Evolutionary conservation across 352 stramenopile species (phyloP), one percentile per base, ranked within the genome.

Genomic region (Thraustotheca clavata): DNA sequence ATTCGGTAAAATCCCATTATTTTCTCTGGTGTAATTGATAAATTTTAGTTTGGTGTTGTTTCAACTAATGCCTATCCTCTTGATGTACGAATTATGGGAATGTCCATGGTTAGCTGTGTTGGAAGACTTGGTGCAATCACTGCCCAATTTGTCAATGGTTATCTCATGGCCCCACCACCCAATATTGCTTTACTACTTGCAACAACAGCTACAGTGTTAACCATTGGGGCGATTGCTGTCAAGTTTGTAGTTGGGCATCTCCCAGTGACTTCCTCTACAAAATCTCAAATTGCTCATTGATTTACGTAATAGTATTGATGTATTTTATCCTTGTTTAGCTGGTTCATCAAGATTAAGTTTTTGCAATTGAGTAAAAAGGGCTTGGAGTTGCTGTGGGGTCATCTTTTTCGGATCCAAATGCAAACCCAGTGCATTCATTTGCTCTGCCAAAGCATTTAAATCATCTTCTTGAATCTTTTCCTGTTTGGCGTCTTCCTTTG

Each of bases 131-230:
- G 89, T 46, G 89, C 88, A 8, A 96, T 98, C 69, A 69, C 86
- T 38, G 83, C 89, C 8, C 91, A 98, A 70, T 96, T 96, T 60
- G 86, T 94, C 22, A 95, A 96, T 49, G 88, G 86, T 1, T 89
- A 83, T 41, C 76, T 96, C 29, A 85, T 95, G 59, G 80, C 79
- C 2, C 77, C 80, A 18, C 77, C 81, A 18, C 74, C 87, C 33
- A 86, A 93, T 55, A 71, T 95, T 4, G 74, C 76, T 27, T 71
- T 88, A n/a, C 59, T 96, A 43, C 67, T 96, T 7, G 57, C 89
- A 24, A 78, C 94, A 24, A 87, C 86, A n/a, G 80, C 82, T 14
- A 78, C 72, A 18, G 77, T 92, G 29, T 89, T 92, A 72, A 67
- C 80, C 5, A 67, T 76, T 4, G 88, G 87, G n/a, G 82, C 57